Evolutionary conservation across 257 asterid species (phyloP), one percentile per base, ranked within the genome.

Genomic region (Nicotiana tomentosiformis): DNA sequence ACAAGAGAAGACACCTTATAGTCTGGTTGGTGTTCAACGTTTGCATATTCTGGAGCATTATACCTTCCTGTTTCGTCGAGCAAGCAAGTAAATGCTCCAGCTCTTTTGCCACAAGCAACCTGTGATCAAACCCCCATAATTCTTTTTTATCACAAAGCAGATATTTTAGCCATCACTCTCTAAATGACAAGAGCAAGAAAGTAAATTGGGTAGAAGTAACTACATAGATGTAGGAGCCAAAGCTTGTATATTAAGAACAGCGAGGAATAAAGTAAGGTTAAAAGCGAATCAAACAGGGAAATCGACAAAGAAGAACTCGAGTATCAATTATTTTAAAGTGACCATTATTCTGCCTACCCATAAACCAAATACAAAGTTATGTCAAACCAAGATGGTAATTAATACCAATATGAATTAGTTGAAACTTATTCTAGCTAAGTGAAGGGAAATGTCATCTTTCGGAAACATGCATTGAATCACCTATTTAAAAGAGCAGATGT

Each of bases 51-150:
- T 1, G 94, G 95, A 80, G 99, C 88, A 78, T 90, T 84, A 29
- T 93, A 96, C 82, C 92, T 87, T 87, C 98, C 98, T 9, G 97
- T 92, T 90, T 96, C 97, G 15, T 96, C 99, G n/a, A 94, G 98
- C 90, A 96, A 88, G 91, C 93, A 89, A 20, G 98, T 83, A 87
- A 90, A 90, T 9, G 97, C 92, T 79, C 99, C 98, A 39, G 98
- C 98, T 81, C 90, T 85, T 87, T 92, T 96, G 90, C 98, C 99
- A 86, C 98, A 96, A 33, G 89, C 94, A 85, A 96, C 97, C 99
- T 96, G 88, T 78, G 86, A 88, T 26, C 10, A 60, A 74, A 65
- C 7, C 37, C 43, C 17, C 15, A 53, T 32, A 49, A 51, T 23
- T 23, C 26, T 20, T 20, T 26, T 23, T 49, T 8, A 15, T 51